Evolutionary conservation across 495 filamentous ascomycete genomes (phyloP), one percentile per base, ranked within the genome.

Genomic region (Astrocystis sublimbata): DNA sequence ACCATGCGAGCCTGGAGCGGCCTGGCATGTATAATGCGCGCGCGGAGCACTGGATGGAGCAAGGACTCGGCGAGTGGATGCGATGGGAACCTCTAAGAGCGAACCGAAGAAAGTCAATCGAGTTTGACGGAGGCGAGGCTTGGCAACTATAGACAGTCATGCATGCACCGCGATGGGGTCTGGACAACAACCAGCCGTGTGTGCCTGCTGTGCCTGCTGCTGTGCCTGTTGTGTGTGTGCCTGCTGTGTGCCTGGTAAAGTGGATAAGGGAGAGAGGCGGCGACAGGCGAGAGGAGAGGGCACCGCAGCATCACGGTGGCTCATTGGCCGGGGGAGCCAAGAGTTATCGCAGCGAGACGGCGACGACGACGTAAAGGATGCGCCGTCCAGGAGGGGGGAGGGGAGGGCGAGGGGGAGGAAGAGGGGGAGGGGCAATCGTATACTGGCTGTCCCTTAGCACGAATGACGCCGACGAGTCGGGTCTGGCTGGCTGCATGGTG

Each of bases 171-270:
- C 56, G 50, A 40, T 58, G 55, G n/a, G 55, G 19, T 17, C 65
- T 65, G 66, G 60, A 67, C 65, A 61, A 67, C n/a, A n/a, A n/a
- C n/a, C n/a, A n/a, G n/a, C n/a, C n/a, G n/a, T n/a, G n/a, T n/a
- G n/a, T n/a, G n/a, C n/a, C n/a, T n/a, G n/a, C n/a, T n/a, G n/a
- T n/a, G n/a, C n/a, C n/a, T n/a, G n/a, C n/a, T n/a, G n/a, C n/a
- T n/a, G n/a, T n/a, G n/a, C n/a, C n/a, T n/a, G n/a, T n/a, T n/a
- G n/a, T n/a, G n/a, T n/a, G n/a, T n/a, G n/a, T n/a, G n/a, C n/a
- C n/a, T n/a, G 65, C 67, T 63, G 69, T 72, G 69, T 72, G 67
- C 69, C 69, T 72, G 69, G 65, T 72, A 72, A 72, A 72, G 69
- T 72, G 69, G 69, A 71, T 69, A 67, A 42, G 35, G 13, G 28